Evolutionary conservation across 768 basidiomycete species (phyloP), one percentile per base, ranked within the genome.

Genomic region (Leccinum subtestaceum): DNA sequence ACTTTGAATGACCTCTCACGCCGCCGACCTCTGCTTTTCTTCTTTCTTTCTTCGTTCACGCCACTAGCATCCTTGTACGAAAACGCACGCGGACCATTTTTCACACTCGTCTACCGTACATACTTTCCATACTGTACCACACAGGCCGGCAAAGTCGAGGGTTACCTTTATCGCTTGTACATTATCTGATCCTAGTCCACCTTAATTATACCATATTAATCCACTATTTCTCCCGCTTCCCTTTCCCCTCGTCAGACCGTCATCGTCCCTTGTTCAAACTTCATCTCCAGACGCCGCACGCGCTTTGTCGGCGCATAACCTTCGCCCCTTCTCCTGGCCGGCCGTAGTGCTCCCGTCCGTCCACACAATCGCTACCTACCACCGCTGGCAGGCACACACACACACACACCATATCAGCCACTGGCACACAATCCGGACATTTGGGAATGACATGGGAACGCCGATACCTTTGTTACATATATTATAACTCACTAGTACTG

Each of bases 1-100:
- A 83, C 23, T 83, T 91, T 58, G 89, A 91, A 70, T 77, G 62
- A 74, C 51, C 10, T 52, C 34, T 29, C 49, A 40, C 51, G 6
- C 43, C 51, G 6, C 36, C 23, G 32, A 1, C 4, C 31, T 8
- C 31, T 38, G 2, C 25, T 17, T 47, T 17, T 38, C 12, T 8
- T 32, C 21, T 47, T 43, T 43, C 38, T 54, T 51, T 54, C 43
- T 43, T 50, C 55, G 70, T 65, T 55, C 47, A 62, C 53, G 34
- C 40, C 70, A 71, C 63, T 62, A 8, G 62, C 60, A 67, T 67
- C 54, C 55, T 57, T 70, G 65, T 71, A 72, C 61, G 69, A 71
- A 72, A 70, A 60, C 63, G 50, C 66, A 66, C 47, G 12, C 47
- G 47, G 47, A 48, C 65, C 53, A 55, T 72, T 67, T 67, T 75